phyloP scores from a whole-genome alignment of 2,329 filamentous ascomycete genomes.

The Mollisia scopiformis region DNA sequence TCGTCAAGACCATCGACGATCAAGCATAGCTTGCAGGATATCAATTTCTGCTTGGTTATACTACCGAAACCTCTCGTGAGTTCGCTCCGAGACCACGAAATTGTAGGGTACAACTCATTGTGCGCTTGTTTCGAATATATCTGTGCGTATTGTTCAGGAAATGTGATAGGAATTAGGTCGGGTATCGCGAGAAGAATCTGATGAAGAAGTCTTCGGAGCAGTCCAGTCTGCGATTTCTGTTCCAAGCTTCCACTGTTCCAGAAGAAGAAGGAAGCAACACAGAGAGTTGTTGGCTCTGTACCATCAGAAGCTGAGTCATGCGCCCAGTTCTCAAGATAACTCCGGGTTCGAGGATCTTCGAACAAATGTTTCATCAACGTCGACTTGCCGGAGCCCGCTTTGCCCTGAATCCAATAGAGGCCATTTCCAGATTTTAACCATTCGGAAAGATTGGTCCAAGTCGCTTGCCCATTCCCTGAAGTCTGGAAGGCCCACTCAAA shows the following conservation, averaged over 20 bases:
- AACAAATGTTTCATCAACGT: slow-evolving; percentile 32
- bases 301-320: background rate
- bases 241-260: slow-evolving; percentile 3
- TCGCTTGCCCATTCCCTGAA: background rate
- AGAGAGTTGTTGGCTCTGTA: background rate
- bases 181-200: background rate
- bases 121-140: background rate
- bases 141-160: background rate
- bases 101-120: background rate
- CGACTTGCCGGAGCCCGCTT: background rate
- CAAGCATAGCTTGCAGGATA: slow-evolving; percentile 10
- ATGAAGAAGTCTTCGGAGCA: background rate
- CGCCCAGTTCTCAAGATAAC: background rate
- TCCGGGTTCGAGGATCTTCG: slow-evolving; percentile 28
- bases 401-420: background rate
- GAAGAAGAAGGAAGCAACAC: background rate
- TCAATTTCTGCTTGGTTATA: background rate
- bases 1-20: slow-evolving; percentile 20
- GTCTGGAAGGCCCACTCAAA: background rate
- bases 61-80: background rate
- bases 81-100: background rate
- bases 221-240: background rate
- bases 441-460: background rate
- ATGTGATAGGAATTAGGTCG: background rate
- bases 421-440: background rate